phyloP scores from a whole-genome alignment of 2,329 filamentous ascomycete species.

The Neonectria punicea region DNA sequence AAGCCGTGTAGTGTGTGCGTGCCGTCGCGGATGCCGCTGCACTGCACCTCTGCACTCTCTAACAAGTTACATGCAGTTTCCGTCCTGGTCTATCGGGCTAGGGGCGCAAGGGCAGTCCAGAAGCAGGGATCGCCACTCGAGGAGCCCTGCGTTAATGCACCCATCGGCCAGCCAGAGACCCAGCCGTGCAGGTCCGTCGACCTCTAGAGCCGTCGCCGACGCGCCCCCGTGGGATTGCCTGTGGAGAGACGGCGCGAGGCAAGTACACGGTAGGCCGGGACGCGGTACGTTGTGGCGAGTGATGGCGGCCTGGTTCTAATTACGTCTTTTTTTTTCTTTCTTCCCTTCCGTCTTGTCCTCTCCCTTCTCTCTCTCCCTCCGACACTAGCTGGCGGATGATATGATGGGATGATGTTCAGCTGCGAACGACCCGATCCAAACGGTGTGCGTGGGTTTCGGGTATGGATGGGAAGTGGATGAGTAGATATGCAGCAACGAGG shows the following conservation, averaged over 20 bases:
- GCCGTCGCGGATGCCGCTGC: slow-evolving; percentile 4
- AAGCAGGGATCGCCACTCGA: slow-evolving; percentile 13
- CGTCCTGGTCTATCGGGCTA: slow-evolving; percentile 18
- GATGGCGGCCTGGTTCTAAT: neutral
- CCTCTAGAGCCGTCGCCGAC: slow-evolving; percentile 1
- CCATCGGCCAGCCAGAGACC: slow-evolving; percentile 22
- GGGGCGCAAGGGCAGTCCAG: slow-evolving; percentile 12
- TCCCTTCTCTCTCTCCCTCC: neutral
- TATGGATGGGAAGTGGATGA: slow-evolving; percentile 2
- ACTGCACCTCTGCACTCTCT: neutral
- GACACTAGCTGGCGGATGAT: neutral
- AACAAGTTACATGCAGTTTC: neutral
- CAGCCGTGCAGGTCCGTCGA: slow-evolving; percentile 7
- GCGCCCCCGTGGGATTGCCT: slow-evolving; percentile 18
- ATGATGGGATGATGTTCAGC: neutral
- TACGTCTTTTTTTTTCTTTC: neutral
- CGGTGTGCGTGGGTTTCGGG: slow-evolving; percentile 17
- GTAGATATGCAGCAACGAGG: neutral
- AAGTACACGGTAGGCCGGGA: neutral
- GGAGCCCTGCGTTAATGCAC: slow-evolving; percentile 26
- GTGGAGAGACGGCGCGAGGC: slow-evolving; percentile 11
- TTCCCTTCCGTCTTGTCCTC: too few relatives aligned
- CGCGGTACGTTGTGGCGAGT: neutral
- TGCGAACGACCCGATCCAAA: neutral
- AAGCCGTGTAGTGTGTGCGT: neutral